These are phyloP conservation scores for Eucalyptus cloeziana DNA, from an alignment of 345 rosid genomes.

Conservation along the genomic window DNA sequence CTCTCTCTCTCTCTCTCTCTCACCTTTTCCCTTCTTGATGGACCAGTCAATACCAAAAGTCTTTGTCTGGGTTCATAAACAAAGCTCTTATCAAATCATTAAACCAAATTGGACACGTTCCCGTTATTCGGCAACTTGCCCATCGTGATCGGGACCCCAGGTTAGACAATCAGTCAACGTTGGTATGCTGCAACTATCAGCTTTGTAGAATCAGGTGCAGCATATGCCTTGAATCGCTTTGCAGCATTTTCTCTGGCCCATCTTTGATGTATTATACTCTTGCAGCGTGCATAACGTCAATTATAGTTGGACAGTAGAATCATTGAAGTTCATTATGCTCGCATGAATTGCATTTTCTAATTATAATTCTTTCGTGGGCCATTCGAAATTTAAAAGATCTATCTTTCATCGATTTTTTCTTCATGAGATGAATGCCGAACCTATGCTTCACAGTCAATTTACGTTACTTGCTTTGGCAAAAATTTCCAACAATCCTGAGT, in stretches of 20 bases:
- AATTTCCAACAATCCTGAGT: neutral
- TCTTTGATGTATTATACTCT: neutral
- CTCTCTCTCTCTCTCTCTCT: neutral
- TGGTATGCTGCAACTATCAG: neutral
- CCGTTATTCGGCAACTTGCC: neutral
- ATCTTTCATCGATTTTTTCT: neutral
- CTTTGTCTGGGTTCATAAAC: neutral
- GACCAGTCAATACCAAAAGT: neutral
- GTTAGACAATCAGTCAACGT: neutral
- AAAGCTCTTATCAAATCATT: neutral
- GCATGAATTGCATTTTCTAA: neutral
- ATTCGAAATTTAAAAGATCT: fast-evolving
- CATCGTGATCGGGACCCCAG: neutral
- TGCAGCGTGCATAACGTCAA: neutral
- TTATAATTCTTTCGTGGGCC: neutral
- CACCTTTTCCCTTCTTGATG: neutral
- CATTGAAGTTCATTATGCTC: neutral
- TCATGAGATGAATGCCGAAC: neutral
- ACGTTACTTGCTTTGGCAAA: neutral
- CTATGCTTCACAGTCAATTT: neutral
- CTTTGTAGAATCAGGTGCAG: neutral
- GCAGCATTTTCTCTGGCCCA: neutral
- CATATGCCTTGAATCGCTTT: neutral
- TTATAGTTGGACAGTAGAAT: neutral
- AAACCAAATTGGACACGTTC: neutral